Base-by-base conservation (phyloP, 2,329 filamentous ascomycete genomes). In the Penicillium sp. region DNA sequence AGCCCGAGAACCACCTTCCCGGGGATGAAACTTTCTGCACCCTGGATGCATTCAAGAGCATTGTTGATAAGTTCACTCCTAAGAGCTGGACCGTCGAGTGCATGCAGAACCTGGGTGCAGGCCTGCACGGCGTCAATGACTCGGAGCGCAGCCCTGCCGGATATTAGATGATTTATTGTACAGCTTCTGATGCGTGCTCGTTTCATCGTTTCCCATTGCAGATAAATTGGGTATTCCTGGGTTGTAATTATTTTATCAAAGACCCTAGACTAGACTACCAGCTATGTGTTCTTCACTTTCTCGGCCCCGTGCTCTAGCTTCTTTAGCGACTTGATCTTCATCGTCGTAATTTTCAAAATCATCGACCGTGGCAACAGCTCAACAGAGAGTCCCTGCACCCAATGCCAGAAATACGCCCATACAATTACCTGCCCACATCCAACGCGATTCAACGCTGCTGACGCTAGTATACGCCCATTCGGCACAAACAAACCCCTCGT, bases 21-120 rank as follows among this genome's bases (percentile, higher is more conserved):
- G 91, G 91, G 1, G 90, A 98, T 65, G 88, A 92, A 65, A 90
- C 86, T 26, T 93, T 98, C 69, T 99, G 95, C 76, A 98, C 93
- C 0, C 75, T 99, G 67, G 86, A 89, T 55, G 91, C 93, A 0
- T 99, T 99, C 81, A 98, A 98, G 75, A 80, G 85, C 51, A 90
- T 97, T 54, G 91, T 95, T 2, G 93, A 98, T 76, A 91, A 91
- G 68, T 96, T 90, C 70, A 95, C 91, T 1, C 95, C 95, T 0
- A 79, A 79, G 57, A 84, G 92, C 72, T 98, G 93, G 93, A 85
- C 84, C 68, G 70, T 74, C 19, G 85, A 84, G 52, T 91, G 88
- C 68, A 72, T 75, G 41, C 75, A 74, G 55, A 87, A 87, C 63
- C 64, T 89, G 39, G 84, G 84, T 44, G 73, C 79, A 58, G 79